Base-by-base conservation (phyloP, 768 basidiomycete genomes). In the Boletus sp. region DNA sequence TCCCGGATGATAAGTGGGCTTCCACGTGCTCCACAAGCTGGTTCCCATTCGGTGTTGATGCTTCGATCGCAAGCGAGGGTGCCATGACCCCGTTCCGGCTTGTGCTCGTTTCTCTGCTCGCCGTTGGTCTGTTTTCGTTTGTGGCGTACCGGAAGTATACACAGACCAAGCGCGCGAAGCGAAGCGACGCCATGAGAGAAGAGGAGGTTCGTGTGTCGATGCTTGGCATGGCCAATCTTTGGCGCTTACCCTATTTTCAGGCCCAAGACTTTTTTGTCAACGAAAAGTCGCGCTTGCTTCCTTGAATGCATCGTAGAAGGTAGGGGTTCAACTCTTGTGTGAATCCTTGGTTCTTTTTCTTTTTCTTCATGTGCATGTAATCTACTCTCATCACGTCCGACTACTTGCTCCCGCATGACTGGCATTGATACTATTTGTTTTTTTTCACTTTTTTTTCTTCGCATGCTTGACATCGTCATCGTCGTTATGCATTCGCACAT, bases 1-100 rank as follows among this genome's bases (percentile, higher is more conserved):
- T 80, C 50, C 52, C 70, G 51, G 64, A 67, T 50, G 75, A 78
- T 56, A 64, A 68, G 56, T 79, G 77, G 79, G 67, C 71, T 37
- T 72, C 73, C 39, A 66, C 68, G 11, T 80, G 78, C 54, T 71
- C 76, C 35, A 65, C 65, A 10, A 42, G 65, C 33, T 70, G 71
- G 64, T 61, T 65, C 58, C 67, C 65, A 1, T 70, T 70, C 33
- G 33, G 44, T 11, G 2, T 49, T 11, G 62, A 32, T 14, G 52
- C 50, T 24, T 32, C 47, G 7, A 50, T 24, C 11, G 24, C 59
- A n/a, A 50, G 58, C 20, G 48, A 37, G 14, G 45, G 35, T 17
- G 40, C 4, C 7, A 47, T 52, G 17, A 55, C 54, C 12, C 54
- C 47, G 0, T 35, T 54, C 33, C 40, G 58, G 5, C 12, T 58